Conservation (phyloP, 805 yeast genomes). For the Brettanomyces naardenensis region DNA sequence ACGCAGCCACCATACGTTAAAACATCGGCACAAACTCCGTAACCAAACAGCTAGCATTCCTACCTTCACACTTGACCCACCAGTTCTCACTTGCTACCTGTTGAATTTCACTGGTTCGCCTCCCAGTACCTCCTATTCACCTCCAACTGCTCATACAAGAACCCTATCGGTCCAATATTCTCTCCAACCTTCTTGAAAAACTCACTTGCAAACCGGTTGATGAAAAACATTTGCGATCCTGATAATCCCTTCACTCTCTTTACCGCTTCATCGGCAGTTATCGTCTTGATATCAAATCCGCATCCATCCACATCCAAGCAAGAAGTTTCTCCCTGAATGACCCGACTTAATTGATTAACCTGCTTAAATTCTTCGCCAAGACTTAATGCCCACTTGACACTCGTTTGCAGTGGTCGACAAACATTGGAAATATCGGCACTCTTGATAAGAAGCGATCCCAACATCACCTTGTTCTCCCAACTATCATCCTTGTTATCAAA, state of each 20-base stretch:
- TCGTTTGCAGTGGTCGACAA: conserved; percentile 65
- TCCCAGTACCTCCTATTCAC: conserved; percentile 58
- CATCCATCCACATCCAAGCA: conserved; percentile 32
- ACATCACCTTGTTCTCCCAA: conserved; percentile 27
- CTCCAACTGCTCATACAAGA: conserved; percentile 44
- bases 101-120: too few relatives aligned
- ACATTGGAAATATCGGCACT: conserved; percentile 96
- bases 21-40: too few relatives aligned
- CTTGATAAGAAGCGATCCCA: conserved; percentile 69
- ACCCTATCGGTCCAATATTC: conserved; percentile 53
- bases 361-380: conserved; percentile 72
- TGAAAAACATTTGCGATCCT: conserved; percentile 76
- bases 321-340: conserved; percentile 17
- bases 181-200: conserved; percentile 60
- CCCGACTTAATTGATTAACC: conserved; percentile 44
- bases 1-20: too few relatives aligned
- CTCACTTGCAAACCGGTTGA: conserved; percentile 69
- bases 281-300: conserved; percentile 14
- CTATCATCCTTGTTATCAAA: conserved; percentile 19
- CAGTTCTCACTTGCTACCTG: background rate
- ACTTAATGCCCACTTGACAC: conserved; percentile 83
- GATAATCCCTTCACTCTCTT: conserved; percentile 42
- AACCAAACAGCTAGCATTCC: too few relatives aligned
- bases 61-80: background rate
- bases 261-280: conserved; percentile 36